phyloP scores from a whole-genome alignment of 2,329 filamentous ascomycete species.

The Sarocladium brachiariae region DNA sequence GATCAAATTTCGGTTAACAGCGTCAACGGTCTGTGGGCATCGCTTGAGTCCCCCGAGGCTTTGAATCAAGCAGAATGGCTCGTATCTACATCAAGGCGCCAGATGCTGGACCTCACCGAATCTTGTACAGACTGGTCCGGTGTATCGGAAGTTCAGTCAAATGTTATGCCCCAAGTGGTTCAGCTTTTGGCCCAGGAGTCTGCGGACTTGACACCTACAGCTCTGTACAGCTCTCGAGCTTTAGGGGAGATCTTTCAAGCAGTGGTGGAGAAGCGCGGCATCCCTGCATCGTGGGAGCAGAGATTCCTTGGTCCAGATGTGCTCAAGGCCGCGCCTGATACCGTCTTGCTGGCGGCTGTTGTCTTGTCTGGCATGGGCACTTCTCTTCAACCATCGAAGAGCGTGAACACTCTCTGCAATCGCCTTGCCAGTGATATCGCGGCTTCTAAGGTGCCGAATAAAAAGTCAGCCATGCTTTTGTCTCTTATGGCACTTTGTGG shows the following conservation, averaged over 20 bases:
- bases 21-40: conserved; percentile 39
- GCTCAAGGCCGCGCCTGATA: conserved; percentile 39
- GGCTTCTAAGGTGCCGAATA: conserved; percentile 34
- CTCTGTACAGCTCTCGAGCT: conserved; percentile 46
- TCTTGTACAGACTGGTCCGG: conserved; percentile 28
- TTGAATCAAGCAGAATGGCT: conserved; percentile 36
- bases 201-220: conserved; percentile 32
- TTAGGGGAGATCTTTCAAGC: conserved; percentile 43
- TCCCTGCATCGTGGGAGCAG: conserved; percentile 37
- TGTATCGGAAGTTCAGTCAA: conserved; percentile 24
- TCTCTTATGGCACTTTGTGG: conserved; percentile 48
- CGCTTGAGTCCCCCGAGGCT: conserved; percentile 27
- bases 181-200: conserved; percentile 37
- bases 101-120: not conserved
- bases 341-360: conserved; percentile 41
- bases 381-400: conserved; percentile 38
- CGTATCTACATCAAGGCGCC: conserved; percentile 31
- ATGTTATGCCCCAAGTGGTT: conserved; percentile 35
- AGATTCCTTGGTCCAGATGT: conserved; percentile 38
- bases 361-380: conserved; percentile 47
- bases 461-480: conserved; percentile 41
- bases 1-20: conserved; percentile 46
- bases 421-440: conserved; percentile 55
- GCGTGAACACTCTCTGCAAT: conserved; percentile 49
- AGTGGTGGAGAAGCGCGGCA: conserved; percentile 40